Evolutionary conservation across 1,284 basidiomycete species (phyloP).

Genomic region (Pulveroboletus sp.): DNA sequence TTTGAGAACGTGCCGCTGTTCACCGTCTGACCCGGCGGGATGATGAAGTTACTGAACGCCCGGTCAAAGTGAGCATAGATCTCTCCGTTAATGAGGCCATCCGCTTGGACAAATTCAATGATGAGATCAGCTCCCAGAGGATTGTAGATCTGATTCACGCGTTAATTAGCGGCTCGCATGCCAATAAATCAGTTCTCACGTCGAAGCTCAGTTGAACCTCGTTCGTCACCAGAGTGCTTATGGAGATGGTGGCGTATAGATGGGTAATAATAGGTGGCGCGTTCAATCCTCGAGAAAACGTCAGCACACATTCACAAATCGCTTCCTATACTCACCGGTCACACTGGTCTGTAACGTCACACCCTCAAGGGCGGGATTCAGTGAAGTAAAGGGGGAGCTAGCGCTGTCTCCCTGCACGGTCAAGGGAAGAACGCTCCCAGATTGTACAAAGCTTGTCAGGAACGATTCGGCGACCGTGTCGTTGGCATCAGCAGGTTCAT

Average conservation of each 20-base stretch:
- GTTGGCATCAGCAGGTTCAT: conserved; percentile 63
- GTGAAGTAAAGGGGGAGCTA: conserved; percentile 66
- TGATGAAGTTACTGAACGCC: conserved; percentile 52
- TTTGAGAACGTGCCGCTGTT: conserved; percentile 57
- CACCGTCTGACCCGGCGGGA: conserved; percentile 56
- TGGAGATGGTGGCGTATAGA: conserved; percentile 51
- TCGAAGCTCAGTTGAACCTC: conserved; percentile 56
- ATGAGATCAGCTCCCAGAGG: conserved; percentile 57
- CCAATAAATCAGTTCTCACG: conserved; percentile 35
- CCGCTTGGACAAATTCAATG: conserved; percentile 57
- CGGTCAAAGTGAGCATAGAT: conserved; percentile 60
- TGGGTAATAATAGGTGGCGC: conserved; percentile 45
- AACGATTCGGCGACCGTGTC: conserved; percentile 62
- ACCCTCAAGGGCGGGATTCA: conserved; percentile 58
- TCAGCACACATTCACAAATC: conserved; percentile 1
- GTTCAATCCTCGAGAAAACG: conserved; percentile 42
- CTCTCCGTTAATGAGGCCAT: conserved; percentile 51
- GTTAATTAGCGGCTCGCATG: conserved; percentile 1
- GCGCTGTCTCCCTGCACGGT: conserved; percentile 58
- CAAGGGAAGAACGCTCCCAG: conserved; percentile 47
- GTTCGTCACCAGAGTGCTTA: conserved; percentile 51
- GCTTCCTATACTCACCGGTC: conserved; percentile 38
- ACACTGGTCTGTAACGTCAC: conserved; percentile 55
- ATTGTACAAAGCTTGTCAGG: conserved; percentile 57
- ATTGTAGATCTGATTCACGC: conserved; percentile 47